Evolutionary conservation across 2,329 filamentous ascomycete species (phyloP), one percentile per base, ranked within the genome.

Genomic region (Gaeumannomyces tritici): DNA sequence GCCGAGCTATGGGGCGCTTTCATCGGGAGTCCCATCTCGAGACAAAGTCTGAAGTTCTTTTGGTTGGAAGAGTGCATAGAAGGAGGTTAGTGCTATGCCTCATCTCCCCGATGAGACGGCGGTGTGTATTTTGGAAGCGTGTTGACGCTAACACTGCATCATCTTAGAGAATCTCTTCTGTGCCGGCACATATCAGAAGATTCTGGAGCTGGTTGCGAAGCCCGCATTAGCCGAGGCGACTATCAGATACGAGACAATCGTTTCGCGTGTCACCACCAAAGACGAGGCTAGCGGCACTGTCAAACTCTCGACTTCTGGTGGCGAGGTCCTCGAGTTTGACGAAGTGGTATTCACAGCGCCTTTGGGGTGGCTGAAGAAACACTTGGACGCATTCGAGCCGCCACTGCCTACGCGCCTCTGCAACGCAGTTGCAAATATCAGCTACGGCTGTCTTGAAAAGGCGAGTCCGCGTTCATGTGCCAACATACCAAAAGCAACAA

Each of bases 41-140:
- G 70, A 29, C 89, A 92, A 71, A 90, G 87, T 67, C 76, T 91
- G 35, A 89, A 87, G 74, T 91, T 85, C 74, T 89, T 91, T 71
- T 91, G 88, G 87, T 71, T 92, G 6, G 89, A 92, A 70, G 88
- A 91, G 72, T 90, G 87, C 66, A 86, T 91, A 61, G 88, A 91
- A 70, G 89, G 88, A 57, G 83, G 84, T 84, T 70, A 67, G 77
- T 69, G 54, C 21, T 55, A 76, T 77, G 67, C 76, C 77, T 64
- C 15, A 13, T 28, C 18, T 12, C 15, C 33, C 26, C 47, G 15
- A 27, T 3, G 2, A 60, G n/a, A 33, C 3, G 13, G 33, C 54
- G 3, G 15, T 15, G 3, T 27, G 26, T n/a, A n/a, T 12, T 2
- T 42, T 12, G 2, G 18, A 21, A 21, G 42, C 8, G 42, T 13